Base-by-base conservation (phyloP, 106 monocot species). In the Platanthera zijinensis region DNA sequence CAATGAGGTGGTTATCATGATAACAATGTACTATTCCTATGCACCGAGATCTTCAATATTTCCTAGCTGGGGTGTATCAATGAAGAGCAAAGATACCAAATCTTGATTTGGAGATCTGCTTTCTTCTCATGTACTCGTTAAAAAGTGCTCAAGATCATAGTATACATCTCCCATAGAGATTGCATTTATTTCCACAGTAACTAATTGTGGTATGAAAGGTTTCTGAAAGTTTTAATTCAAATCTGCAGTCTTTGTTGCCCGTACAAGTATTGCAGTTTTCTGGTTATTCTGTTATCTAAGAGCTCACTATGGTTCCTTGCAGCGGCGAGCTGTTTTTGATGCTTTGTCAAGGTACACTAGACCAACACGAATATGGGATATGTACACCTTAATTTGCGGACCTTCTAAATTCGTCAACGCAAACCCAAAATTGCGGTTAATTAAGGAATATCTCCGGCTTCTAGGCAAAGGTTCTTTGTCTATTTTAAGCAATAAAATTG, bases 361-460 rank as follows among this genome's bases (percentile, higher is more conserved):
- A 52, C 97, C 97, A 56, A 11, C 79, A 22, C 79, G 48, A 62
- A 54, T 99, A 45, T 87, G 89, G 86, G 89, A 94, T 79, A 84
- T 99, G 47, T 99, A 94, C 82, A 69, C 94, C 53, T 86, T 94
- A 83, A 74, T 77, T 25, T 91, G 91, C 79, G 94, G 91, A 48
- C 89, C 91, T 73, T 94, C 84, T 9, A 84, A 80, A 53, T 89
- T 89, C 74, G 73, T 66, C 32, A 90, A 92, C 79, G 74, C 59
- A 4, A 85, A 86, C 70, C 94, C 97, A 61, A 91, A 81, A 73
- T 52, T 83, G 66, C 87, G 94, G 12, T 80, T 99, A 46, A 53
- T 91, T 66, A 81, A 89, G 62, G 94, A 99, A 71, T 97, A 97
- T 61, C 74, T 78, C 74, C 91, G 97, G 48, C 87, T 99, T 83